Base-by-base conservation (phyloP, 352 stramenopile genomes). In the Phytophthora quininea region DNA sequence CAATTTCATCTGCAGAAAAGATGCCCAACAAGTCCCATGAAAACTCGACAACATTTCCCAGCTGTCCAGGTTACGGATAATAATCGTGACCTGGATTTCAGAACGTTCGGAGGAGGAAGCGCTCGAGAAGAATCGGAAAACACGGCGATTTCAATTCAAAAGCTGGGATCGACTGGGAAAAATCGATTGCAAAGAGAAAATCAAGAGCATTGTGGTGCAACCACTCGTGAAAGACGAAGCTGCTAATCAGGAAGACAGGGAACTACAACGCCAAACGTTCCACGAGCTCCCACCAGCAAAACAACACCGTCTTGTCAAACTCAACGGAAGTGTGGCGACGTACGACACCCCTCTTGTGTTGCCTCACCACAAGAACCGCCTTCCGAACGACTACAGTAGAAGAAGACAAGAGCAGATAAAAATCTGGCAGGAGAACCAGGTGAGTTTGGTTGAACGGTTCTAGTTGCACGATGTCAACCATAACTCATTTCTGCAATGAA, bases 361-460 rank as follows among this genome's bases (percentile, higher is more conserved):
- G 14, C 62, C 45, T 32, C 54, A 62, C 12, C 72, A 54, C 45
- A 77, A 56, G 55, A 62, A 75, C 43, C 55, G 24, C 1, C 32
- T 58, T 5, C 46, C 46, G 4, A 54, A 71, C 7, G 84, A 92
- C 52, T 91, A 87, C 62, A 79, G 86, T 66, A 87, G 81, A 58
- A n/a, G n/a, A n/a, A 84, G 77, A 53, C 82, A 90, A 54, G 79
- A 90, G 55, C 82, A 92, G 50, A 60, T 78, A 30, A 87, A 87
- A 35, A 94, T 94, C 33, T 90, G 74, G 74, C 69, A 84, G 15
- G 86, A 92, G 47, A 92, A 94, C 45, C 84, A 92, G 74, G 77
- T 84, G 67, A 54, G 14, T 27, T 27, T 3, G 5, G 19, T 24
- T 24, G 19, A 24, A 24, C 19, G 19, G 19, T 24, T 24, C 19